Base-by-base conservation (phyloP, 306 rosid genomes). In the Crataegus laevigata region DNA sequence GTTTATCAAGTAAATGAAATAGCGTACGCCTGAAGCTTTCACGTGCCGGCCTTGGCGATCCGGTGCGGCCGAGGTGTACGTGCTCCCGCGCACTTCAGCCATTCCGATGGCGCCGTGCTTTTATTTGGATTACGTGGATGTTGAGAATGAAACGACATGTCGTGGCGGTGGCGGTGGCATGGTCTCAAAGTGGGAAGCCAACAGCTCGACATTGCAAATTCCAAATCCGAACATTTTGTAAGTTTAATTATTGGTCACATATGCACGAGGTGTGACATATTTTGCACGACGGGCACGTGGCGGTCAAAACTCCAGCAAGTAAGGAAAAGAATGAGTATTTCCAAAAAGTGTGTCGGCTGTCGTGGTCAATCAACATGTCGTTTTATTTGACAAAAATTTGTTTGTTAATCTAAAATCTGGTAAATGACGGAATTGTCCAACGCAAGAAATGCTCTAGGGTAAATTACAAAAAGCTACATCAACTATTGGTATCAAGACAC, bases 21-120 rank as follows among this genome's bases (percentile, higher is more conserved):
- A 64, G 85, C 87, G 87, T 86, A 81, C 47, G n/a, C 25, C 6
- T 3, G 30, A 86, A 86, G 89, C 80, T 76, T 71, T 42, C 24
- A 9, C 21, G 15, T 51, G 7, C 51, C 36, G 38, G 21, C 26
- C n/a, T 18, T 18, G 18, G 68, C 45, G 29, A 42, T 73, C 17
- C 6, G 29, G 29, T 59, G 28, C 68, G 19, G 13, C 69, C 26
- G 47, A 65, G 11, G 11, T 43, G 22, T 77, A 61, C 42, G 45
- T 69, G 43, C 69, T 74, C 43, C 40, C 45, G 12, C 79, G 60
- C 61, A 18, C 45, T 28, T 3, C 4, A 45, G 61, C 21, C 71
- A 63, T 26, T 17, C 34, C 11, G 55, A 8, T 18, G 29, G 50
- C 68, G 69, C 66, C n/a, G 59, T 24, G 30, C 11, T 42, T 43